Evolutionary conservation across 495 filamentous ascomycete genomes (phyloP), one percentile per base, ranked within the genome.

Genomic region (Clavariopsis aquatica): DNA sequence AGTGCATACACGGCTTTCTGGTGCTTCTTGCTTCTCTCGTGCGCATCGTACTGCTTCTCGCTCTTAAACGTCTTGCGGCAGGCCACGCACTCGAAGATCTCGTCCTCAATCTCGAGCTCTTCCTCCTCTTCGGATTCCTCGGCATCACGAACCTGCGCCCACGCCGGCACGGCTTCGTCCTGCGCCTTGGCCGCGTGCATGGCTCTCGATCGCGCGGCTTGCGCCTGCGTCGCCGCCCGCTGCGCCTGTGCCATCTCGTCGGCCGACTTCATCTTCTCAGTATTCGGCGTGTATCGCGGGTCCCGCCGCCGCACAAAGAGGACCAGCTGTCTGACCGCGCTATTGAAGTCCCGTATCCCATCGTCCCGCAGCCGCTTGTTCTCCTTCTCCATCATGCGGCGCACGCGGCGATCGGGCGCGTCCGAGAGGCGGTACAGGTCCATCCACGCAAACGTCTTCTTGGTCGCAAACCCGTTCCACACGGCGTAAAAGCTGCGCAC

Each of bases 21-120:
- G 71, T 99, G 94, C 73, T 97, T 98, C 72, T 96, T 98, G 78
- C 92, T 96, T 75, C 87, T 89, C 77, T 98, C 93, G 71, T 99
- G 94, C n/a, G 89, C 85, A 72, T 93, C 86, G 63, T 86, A 93
- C 69, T 97, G 94, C 68, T 89, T 90, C 71, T 96, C 87, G 60
- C 92, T 96, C 73, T 95, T 96, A 80, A 98, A 99, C 2, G 69
- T 87, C 77, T 99, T 99, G 70, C 84, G 82, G 73, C 94, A 99
- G 22, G 89, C 89, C 54, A 98, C 87, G 73, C 94, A 99, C 72
- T 97, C 94, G 58, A 91, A 89, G 31, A 82, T 77, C 62, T 87
- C 79, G 55, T 82, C 73, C 59, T 82, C 80, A 31, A 46, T 49
- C 13, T 68, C 81, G 69, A 81, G 79, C 74, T 84, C 86, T 49